Evolutionary conservation across 2,329 filamentous ascomycete genomes (phyloP), one percentile per base, ranked within the genome.

Genomic region (Tolypocladium nubicola): DNA sequence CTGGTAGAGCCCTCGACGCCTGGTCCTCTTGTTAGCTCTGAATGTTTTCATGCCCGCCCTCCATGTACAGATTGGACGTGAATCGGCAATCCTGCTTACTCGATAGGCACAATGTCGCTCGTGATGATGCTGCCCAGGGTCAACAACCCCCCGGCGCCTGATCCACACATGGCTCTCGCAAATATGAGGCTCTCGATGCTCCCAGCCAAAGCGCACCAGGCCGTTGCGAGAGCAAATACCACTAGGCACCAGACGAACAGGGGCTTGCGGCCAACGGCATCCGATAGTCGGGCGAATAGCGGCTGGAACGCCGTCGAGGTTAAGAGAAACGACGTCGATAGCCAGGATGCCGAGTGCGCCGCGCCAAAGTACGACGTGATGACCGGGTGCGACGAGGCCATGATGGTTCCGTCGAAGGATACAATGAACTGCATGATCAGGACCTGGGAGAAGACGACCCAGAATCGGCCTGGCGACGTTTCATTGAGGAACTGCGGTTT

Each of bases 281-380:
- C 89, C 1, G 87, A 90, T 1, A 91, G 68, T 2, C 89, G 80
- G 3, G 87, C 89, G 61, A 89, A 81, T 1, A 93, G 73, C 0
- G 89, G 88, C 70, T 91, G 86, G 58, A 90, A 86, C 26, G 86
- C 83, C 1, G 88, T 91, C 4, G 84, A 88, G 0, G 89, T 90
- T 40, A 93, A 76, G 39, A 93, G 72, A 62, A 91, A 93, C 0
- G 87, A 83, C 0, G 89, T 93, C 1, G 87, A 90, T 4, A 93
- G 76, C 89, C 89, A 94, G 1, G 88, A 90, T 3, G 89, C 89
- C 52, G 84, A 83, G 68, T 93, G 90, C 37, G 88, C 88, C 52
- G 86, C 82, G 59, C 85, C 75, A 70, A 93, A 93, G 68, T 92
- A 84, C 1, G 87, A 90, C 0, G 88, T 91, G 60, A 93, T 90